Percentiles rank a stretch among this genome's conserved stretches.
Evolutionary conservation across 164 flowering plant species (phyloP).

Genomic region (Chimonanthus praecox): DNA sequence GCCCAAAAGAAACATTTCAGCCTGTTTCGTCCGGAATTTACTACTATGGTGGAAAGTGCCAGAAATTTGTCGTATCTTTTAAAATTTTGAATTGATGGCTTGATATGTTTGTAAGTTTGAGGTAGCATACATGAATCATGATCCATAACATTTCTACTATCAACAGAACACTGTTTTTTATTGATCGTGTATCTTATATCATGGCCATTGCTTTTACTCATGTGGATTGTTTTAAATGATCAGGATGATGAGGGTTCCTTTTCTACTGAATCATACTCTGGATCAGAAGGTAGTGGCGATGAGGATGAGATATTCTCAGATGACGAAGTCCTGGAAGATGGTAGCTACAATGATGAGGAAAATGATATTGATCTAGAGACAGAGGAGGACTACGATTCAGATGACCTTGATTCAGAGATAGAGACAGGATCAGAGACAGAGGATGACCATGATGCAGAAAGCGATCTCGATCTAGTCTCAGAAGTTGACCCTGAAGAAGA

Average conservation of each 20-base stretch:
- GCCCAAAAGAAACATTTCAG: no score
- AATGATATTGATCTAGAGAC: constrained; percentile 38
- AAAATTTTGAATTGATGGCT: background rate
- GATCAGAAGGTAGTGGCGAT: constrained; percentile 70
- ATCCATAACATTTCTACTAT: no score
- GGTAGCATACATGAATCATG: background rate
- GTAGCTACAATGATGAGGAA: constrained; percentile 26
- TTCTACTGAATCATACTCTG: constrained; percentile 59
- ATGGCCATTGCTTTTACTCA: background rate
- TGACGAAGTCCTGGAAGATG: constrained; percentile 58
- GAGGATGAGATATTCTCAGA: constrained; percentile 69
- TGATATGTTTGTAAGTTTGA: background rate
- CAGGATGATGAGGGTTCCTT: constrained; percentile 27
- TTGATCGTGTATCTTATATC: background rate
- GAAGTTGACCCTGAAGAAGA: constrained; percentile 43
- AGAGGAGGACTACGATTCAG: constrained; percentile 47
- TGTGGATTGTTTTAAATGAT: no score
- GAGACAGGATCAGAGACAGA: constrained; percentile 63
- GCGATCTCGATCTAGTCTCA: constrained; percentile 50
- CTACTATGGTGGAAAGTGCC: no score
- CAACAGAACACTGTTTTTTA: background rate
- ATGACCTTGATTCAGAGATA: no score
- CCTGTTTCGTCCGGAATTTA: no score
- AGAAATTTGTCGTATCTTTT: background rate
- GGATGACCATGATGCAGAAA: constrained; percentile 67